Evolutionary conservation across 306 rosid species (phyloP), one percentile per base, ranked within the genome.

Genomic region (Dicorynia guianensis): DNA sequence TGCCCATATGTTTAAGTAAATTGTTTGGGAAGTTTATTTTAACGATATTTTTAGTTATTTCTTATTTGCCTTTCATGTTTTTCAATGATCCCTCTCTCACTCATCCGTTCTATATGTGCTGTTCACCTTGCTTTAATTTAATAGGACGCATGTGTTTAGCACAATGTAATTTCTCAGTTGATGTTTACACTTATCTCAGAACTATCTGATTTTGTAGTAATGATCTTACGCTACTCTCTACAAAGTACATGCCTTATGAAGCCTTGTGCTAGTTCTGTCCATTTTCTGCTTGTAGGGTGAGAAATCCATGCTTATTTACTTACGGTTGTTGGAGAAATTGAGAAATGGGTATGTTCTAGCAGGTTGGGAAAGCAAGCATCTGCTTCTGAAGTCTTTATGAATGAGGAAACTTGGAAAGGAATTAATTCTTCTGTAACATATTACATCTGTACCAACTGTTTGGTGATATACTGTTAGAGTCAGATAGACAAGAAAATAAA

Each of bases 1-100:
- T 72, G 40, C 81, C 64, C 42, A 15, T 36, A 70, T 63, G 36
- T 78, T 60, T 20, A 20, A 18, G 35, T 56, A 53, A 76, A 75
- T 25, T 65, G 49, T 74, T 62, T 49, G 8, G 8, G 62, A 59
- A 6, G 30, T 52, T 76, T 63, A 50, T 15, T 62, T 55, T 62
- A 68, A 52, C 59, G 15, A 11, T 38, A 1, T 70, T 40, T 39
- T 68, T 35, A 18, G 38, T 30, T 78, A 63, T 63, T 34, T 53
- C 53, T 11, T 44, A 12, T 67, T 39, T 63, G 38, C 72, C 47
- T 17, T 64, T 47, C 20, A 33, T 53, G n/a, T 46, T 12, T 69
- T 25, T 71, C 56, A 44, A 7, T 59, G 5, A 11, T 36, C 15
- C 19, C 71, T 63, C 34, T 40, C 57, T 17, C 59, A 49, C 48